Base-by-base conservation (phyloP, 2,329 filamentous ascomycete species). In the Penicillium sp. region DNA sequence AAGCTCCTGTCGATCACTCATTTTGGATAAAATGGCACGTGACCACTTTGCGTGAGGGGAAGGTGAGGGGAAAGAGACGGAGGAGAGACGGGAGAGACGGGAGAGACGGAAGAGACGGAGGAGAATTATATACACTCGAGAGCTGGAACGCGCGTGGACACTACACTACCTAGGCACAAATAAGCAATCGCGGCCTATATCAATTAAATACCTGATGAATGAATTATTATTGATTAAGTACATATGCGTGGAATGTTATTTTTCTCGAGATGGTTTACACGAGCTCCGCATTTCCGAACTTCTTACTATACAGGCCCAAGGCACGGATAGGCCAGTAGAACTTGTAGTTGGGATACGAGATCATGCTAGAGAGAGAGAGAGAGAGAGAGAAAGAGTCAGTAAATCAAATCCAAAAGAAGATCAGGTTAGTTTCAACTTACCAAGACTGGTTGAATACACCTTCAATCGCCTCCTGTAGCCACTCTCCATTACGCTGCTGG, bases 361-460 rank as follows among this genome's bases (percentile, higher is more conserved):
- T 99, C 91, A 97, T 97, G 81, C 86, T 88, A 68, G 59, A 56
- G 50, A 31, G 19, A 19, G 2, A 0, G 50, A 31, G 19, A 19
- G 2, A 0, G 29, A 15, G 4, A 31, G 29, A 5, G 9, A 29
- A 23, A 23, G 12, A 1, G 58, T 70, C 60, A 73, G 68, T 57
- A 54, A 25, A n/a, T 42, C 4, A 37, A n/a, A n/a, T 5, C 27
- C 7, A 38, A 41, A 27, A 19, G 9, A 27, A 27, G 12, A 55
- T n/a, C 2, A n/a, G 50, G 33, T 35, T 4, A n/a, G 46, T n/a
- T 13, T 19, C 17, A 38, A 83, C 84, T 78, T 74, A 88, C 86
- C 93, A 97, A 69, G 88, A 94, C 81, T 97, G 96, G 78, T 99
- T 99, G 78, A 99, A 99, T 12, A 99, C 94, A 2, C 94, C 94